Evolutionary conservation across 2,329 filamentous ascomycete genomes (phyloP), one percentile per base, ranked within the genome.

Genomic region (Diaporthe citrichinensis): DNA sequence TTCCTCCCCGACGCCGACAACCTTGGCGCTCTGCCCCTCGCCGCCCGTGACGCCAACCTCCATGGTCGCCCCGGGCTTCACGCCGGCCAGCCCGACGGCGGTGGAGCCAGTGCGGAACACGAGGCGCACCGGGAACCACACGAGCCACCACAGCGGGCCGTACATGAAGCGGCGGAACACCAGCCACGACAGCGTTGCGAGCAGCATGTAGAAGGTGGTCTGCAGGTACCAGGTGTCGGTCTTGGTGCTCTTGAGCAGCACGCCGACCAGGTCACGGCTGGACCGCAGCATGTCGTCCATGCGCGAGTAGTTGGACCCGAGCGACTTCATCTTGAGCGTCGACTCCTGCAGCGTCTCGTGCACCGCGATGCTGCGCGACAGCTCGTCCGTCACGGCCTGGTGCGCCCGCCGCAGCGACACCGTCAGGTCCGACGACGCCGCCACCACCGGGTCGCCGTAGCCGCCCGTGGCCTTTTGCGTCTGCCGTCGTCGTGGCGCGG

Each of bases 191-290:
- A 96, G 92, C 1, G 95, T 98, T 8, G 86, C 90, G 31, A 94
- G 81, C 23, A 98, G 89, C 79, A 98, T 89, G 82, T 96, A 97
- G 78, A 98, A 92, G 2, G 96, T 92, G 51, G 94, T 97, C 84
- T 97, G 94, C 46, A 99, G 90, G 83, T 99, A 99, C 97, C 97
- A 99, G 3, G 96, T 98, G 82, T 99, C 97, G 78, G 94, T 97
- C 88, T 99, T 99, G 82, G 97, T 95, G 78, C 94, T 97, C 77
- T 92, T 91, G 62, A 98, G 86, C 61, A 99, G 87, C 25, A 94
- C 95, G 9, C 92, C 91, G 10, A 98, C 90, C 25, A 99, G 87
- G 73, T 92, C 92, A 78, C 91, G 90, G 61, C 94, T 96, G 74
- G 91, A 94, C 3, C 90, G 88, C 51, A 99, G 88, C 81, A 98